Conservation (phyloP, 306 rosid species). For the Dryas alaskensis region DNA sequence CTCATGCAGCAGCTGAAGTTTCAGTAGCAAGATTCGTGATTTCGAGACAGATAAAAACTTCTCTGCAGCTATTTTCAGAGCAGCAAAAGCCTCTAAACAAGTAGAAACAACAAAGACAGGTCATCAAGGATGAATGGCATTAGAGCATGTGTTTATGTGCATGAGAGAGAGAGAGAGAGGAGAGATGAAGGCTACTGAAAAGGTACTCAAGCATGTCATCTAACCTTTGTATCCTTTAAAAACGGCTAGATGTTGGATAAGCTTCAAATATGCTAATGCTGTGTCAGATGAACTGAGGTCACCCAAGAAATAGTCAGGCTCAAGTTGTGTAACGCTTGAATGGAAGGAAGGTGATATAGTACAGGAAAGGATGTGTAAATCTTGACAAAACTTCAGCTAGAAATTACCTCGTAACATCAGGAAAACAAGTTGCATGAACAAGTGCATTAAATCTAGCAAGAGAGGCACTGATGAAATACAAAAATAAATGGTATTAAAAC, state of each 20-base stretch:
- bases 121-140: constrained; percentile 20
- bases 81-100: constrained; percentile 75
- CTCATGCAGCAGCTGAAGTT: constrained; percentile 92
- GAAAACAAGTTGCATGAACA: constrained; percentile 89
- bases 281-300: constrained; percentile 79
- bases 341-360: constrained; percentile 11
- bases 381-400: constrained; percentile 23
- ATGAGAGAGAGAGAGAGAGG: neutral
- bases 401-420: constrained; percentile 86
- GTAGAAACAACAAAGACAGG: constrained; percentile 15
- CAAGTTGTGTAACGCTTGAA: constrained; percentile 3
- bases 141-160: neutral
- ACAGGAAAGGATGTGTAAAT: constrained; percentile 16
- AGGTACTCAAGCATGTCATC: constrained; percentile 33
- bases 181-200: neutral
- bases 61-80: constrained; percentile 81
- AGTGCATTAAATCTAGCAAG: constrained; percentile 77
- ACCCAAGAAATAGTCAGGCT: constrained; percentile 26
- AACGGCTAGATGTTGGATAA: constrained; percentile 87
- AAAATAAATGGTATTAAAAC: neutral
- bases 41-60: constrained; percentile 81
- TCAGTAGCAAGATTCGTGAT: constrained; percentile 67
- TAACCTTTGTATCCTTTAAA: constrained; percentile 87
- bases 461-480: constrained; percentile 52
- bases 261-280: constrained; percentile 84